Conservation (phyloP, 352 stramenopile genomes). For the Phytophthora capsici region DNA sequence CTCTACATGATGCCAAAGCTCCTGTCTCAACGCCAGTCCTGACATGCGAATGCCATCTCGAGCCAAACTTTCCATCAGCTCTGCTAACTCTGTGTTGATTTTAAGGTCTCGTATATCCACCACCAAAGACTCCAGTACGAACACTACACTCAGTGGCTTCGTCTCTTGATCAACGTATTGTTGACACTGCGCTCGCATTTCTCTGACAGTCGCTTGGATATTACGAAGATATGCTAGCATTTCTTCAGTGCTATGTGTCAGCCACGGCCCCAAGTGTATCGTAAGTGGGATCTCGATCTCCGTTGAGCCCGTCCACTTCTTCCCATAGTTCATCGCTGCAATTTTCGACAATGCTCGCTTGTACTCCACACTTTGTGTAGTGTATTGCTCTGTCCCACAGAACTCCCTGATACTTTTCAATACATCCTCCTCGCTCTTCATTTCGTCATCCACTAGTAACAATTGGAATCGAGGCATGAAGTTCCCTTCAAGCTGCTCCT, state of each 20-base stretch:
- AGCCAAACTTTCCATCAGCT: conserved; percentile 23
- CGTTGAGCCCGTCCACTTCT: conserved; percentile 17
- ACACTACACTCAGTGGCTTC: conserved; percentile 20
- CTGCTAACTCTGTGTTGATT: conserved; percentile 22
- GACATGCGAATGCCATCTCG: conserved; percentile 27
- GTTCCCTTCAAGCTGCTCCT: conserved; percentile 21
- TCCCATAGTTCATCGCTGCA: conserved; percentile 13
- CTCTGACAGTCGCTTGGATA: conserved; percentile 20
- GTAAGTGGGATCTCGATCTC: conserved; percentile 38
- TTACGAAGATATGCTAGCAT: conserved; percentile 26
- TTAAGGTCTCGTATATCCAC: conserved; percentile 19
- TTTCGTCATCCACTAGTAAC: neutral
- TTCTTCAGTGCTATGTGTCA: conserved; percentile 13
- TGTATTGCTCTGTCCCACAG: conserved; percentile 29
- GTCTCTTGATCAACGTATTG: neutral
- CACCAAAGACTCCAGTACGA: conserved; percentile 31
- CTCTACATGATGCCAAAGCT: conserved; percentile 17
- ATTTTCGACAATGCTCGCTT: conserved; percentile 23
- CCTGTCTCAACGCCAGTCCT: conserved; percentile 23
- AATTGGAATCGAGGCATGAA: conserved; percentile 30
- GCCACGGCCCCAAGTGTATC: conserved; percentile 29
- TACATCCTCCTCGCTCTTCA: conserved; percentile 10
- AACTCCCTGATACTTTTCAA: conserved; percentile 21
- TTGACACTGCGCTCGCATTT: conserved; percentile 20
- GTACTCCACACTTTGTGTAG: conserved; percentile 18